Percentiles rank a stretch among this genome's conserved stretches.
phyloP scores from a whole-genome alignment of 192 early-diverging fungal species.

The Chytriomyces sp. region DNA sequence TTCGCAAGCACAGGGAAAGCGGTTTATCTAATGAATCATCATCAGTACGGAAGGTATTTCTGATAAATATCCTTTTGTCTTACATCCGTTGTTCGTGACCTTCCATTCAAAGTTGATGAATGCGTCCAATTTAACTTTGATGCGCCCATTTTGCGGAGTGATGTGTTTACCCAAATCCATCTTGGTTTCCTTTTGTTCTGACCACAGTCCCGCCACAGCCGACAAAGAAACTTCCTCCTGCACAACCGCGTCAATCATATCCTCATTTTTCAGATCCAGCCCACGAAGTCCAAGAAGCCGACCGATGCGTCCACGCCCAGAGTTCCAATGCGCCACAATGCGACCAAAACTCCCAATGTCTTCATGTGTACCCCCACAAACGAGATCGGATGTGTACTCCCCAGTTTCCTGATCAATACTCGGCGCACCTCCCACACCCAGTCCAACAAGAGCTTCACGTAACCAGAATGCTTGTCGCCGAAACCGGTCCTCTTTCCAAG shows the following conservation, averaged over 20 bases:
- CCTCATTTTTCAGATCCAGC: slow-evolving; percentile 52
- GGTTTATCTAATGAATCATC: slow-evolving; percentile 1
- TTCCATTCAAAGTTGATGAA: slow-evolving; percentile 18
- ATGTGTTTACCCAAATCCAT: slow-evolving; percentile 31
- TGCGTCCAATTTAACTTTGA: background rate
- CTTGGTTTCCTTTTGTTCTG: slow-evolving; percentile 20
- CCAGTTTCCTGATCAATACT: slow-evolving; percentile 55
- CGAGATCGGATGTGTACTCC: slow-evolving; percentile 26
- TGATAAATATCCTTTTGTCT: background rate
- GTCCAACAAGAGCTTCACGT: slow-evolving; percentile 65
- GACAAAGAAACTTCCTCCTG: slow-evolving; percentile 68
- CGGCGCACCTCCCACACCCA: slow-evolving; percentile 40
- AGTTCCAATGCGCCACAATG: slow-evolving; percentile 38
- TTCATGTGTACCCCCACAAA: slow-evolving; percentile 12
- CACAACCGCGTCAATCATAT: slow-evolving; percentile 63
- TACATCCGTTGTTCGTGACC: slow-evolving; percentile 21
- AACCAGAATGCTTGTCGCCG: slow-evolving; percentile 78
- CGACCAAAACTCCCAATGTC: slow-evolving; percentile 25
- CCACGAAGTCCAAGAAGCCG: slow-evolving; percentile 57
- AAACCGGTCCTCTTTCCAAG: slow-evolving; percentile 59
- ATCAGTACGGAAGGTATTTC: background rate
- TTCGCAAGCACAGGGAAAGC: slow-evolving; percentile 24
- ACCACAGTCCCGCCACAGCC: slow-evolving; percentile 33
- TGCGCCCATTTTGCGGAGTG: background rate
- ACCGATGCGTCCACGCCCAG: slow-evolving; percentile 58